A percentile compares a stretch with the other conserved stretches of the same genome.
phyloP scores from a whole-genome alignment of 352 stramenopile species.

The Phytophthora nicotianae region DNA sequence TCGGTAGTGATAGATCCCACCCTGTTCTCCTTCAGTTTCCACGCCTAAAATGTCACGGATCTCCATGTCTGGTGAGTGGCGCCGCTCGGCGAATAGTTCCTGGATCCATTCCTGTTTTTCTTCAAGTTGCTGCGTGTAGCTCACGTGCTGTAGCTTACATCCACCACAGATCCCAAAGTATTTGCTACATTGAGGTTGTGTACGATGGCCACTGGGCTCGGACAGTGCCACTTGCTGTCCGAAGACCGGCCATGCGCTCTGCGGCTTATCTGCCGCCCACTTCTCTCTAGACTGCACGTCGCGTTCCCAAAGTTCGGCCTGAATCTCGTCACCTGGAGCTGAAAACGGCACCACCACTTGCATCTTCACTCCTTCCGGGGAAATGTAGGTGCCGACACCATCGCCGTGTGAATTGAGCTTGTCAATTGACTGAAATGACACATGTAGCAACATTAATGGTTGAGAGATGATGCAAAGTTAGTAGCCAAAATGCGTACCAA shows the following conservation, averaged over 20 bases:
- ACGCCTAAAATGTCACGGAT: slow-evolving; percentile 52
- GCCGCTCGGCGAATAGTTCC: slow-evolving; percentile 35
- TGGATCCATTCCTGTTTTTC: slow-evolving; percentile 66
- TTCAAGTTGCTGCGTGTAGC: slow-evolving; percentile 58
- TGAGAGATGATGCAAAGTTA: too few species aligned
- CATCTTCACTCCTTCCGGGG: slow-evolving; percentile 21
- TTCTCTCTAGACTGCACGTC: slow-evolving; percentile 44
- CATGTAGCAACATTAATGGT: too few species aligned
- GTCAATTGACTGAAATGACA: slow-evolving; percentile 37
- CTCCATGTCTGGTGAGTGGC: slow-evolving; percentile 39
- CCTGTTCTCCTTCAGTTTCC: neutral
- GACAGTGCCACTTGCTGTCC: slow-evolving; percentile 38
- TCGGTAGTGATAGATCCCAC: slow-evolving; percentile 55
- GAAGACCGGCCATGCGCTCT: slow-evolving; percentile 39
- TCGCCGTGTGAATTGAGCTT: slow-evolving; percentile 55
- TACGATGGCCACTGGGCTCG: slow-evolving; percentile 41
- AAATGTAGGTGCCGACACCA: slow-evolving; percentile 38
- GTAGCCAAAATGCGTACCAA: slow-evolving; percentile 27
- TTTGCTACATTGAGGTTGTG: slow-evolving; percentile 47
- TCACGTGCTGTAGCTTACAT: slow-evolving; percentile 74
- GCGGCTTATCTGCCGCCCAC: slow-evolving; percentile 17
- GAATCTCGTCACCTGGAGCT: slow-evolving; percentile 52
- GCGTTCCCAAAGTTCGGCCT: slow-evolving; percentile 56
- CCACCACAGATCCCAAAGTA: slow-evolving; percentile 73
- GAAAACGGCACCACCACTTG: slow-evolving; percentile 57